Base-by-base conservation (phyloP, 495 filamentous ascomycete genomes). In the Aspergillus avenaceus region DNA sequence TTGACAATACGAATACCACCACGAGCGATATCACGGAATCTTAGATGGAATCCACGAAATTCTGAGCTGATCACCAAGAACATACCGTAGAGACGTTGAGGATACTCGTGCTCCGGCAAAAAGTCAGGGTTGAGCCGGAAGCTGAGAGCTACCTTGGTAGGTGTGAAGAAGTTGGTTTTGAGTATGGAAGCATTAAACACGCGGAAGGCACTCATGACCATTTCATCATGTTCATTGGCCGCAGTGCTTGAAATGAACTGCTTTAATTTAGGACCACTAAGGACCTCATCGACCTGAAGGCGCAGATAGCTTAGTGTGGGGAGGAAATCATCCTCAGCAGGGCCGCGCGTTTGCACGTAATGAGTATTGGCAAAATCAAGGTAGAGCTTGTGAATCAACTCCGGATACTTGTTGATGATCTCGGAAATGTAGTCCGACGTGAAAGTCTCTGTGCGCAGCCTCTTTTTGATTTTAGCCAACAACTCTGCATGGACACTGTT, bases 131-230 rank as follows among this genome's bases (percentile, higher is more conserved):
- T 85, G 44, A 97, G 74, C 46, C 93, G 84, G 85, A 97, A 98
- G 73, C 91, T 96, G 53, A 98, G 79, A 12, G 95, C 93, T 23
- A 98, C 92, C 76, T 98, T 98, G 48, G 93, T 98, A 0, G 93
- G 93, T 0, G 93, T 98, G 79, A 95, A 98, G 76, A 96, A 98
- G 75, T 98, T 98, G 53, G 93, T 97, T 80, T 97, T 97, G 55
- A 97, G 75, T 27, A 96, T 82, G 37, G 84, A 80, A 42, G 79
- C 79, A 73, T 97, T 97, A 79, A 98, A 98, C 38, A 92, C 82
- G 46, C 88, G 84, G 81, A 98, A 97, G n/a, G 90, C 87, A 14
- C 78, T 87, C 91, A 97, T 95, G 52, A 98, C 93, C 84, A 96
- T 95, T 69, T 91, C 87, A 59, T 97, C 88, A 69, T 98, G 91